Percentiles rank a stretch among this genome's conserved stretches.
Evolutionary conservation across 176 grass and related monocot species (phyloP).

Genomic region (Oryza longistaminata): DNA sequence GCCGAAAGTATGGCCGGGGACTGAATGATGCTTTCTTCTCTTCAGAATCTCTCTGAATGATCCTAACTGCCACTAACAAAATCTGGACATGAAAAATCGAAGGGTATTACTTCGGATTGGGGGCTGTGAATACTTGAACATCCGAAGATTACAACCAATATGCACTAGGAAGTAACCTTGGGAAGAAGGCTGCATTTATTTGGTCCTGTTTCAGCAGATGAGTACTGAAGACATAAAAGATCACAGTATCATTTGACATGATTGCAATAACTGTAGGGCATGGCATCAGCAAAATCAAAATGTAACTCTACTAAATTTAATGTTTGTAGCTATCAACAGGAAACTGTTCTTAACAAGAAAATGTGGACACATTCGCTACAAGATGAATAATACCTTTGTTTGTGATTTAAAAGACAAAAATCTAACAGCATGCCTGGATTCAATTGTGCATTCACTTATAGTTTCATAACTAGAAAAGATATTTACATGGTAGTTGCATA

Average conservation of each 20-base stretch:
- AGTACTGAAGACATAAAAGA: constrained; percentile 58
- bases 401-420: too few relatives aligned
- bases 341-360: background rate
- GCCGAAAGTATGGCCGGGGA: constrained; percentile 67
- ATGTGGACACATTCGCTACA: background rate
- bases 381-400: background rate
- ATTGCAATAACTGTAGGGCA: background rate
- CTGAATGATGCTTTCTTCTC: constrained; percentile 83
- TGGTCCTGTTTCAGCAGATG: constrained; percentile 56
- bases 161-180: constrained; percentile 48
- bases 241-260: background rate
- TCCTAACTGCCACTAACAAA: constrained; percentile 56
- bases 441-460: background rate
- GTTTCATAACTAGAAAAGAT: constrained; percentile 4
- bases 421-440: too few relatives aligned
- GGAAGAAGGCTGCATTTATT: constrained; percentile 58
- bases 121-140: background rate
- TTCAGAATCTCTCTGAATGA: constrained; percentile 73
- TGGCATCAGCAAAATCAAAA: background rate
- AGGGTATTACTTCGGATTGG: background rate
- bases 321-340: background rate
- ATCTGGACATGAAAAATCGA: constrained; percentile 56
- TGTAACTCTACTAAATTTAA: background rate
- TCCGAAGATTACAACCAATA: background rate
- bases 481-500: background rate